Conservation (phyloP, 1,284 basidiomycete genomes). For the Mycena sp. region DNA sequence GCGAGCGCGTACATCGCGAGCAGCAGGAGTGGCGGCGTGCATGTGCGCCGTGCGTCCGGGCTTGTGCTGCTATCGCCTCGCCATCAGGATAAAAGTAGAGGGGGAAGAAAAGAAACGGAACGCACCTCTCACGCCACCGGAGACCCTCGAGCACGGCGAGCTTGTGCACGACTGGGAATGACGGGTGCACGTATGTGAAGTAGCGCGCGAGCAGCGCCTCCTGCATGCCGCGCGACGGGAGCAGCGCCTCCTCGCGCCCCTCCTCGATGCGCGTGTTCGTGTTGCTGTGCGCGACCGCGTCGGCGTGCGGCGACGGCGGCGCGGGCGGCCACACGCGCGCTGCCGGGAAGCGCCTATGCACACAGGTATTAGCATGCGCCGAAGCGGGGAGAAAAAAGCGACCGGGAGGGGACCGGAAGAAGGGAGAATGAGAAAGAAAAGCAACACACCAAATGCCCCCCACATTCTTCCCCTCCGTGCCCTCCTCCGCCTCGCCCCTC, state of each 20-base stretch:
- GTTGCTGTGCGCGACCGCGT: slow-evolving; percentile 36
- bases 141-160: slow-evolving; percentile 72
- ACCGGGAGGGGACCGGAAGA: slow-evolving; percentile 10
- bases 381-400: slow-evolving; percentile 6
- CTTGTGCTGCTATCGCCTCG: too few relatives aligned
- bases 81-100: too few relatives aligned
- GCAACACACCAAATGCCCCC: slow-evolving; percentile 75
- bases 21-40: slow-evolving; percentile 68
- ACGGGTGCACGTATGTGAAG: slow-evolving; percentile 81
- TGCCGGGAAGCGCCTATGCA: slow-evolving; percentile 82
- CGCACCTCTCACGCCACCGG: slow-evolving; percentile 49
- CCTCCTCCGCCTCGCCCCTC: background rate
- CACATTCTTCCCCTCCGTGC: slow-evolving; percentile 61
- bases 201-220: slow-evolving; percentile 79
- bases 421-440: background rate
- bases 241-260: slow-evolving; percentile 52
- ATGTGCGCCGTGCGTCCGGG: too few relatives aligned
- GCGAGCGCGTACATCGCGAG: slow-evolving; percentile 83
- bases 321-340: slow-evolving; percentile 83
- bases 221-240: slow-evolving; percentile 69
- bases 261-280: slow-evolving; percentile 46
- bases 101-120: slow-evolving; percentile 38
- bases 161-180: slow-evolving; percentile 79
- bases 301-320: slow-evolving; percentile 47
- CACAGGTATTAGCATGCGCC: too few relatives aligned